Percentiles rank a stretch among this genome's conserved stretches.
Evolutionary conservation across 768 basidiomycete genomes (phyloP).

Genomic region (Termitomyces eurrhizus): DNA sequence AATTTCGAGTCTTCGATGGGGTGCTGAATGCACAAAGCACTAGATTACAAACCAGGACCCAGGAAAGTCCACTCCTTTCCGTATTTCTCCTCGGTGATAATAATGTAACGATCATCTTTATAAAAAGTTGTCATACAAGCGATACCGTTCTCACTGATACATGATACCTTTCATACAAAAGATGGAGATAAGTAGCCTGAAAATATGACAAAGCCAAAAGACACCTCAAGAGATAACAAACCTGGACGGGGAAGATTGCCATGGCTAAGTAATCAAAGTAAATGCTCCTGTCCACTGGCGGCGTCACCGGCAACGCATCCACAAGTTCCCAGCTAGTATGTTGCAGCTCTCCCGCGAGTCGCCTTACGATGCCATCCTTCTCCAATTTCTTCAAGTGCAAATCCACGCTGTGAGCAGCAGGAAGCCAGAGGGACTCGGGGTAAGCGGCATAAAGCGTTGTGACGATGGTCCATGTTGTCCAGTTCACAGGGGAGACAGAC

Average conservation of each 20-base stretch:
- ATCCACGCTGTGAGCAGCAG: conserved; percentile 66
- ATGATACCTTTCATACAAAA: not conserved
- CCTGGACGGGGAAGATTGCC: no score
- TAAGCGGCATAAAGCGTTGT: conserved; percentile 66
- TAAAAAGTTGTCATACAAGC: not conserved
- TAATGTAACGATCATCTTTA: not conserved
- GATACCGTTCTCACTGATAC: not conserved
- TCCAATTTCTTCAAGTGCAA: conserved; percentile 74
- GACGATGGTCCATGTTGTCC: conserved; percentile 68
- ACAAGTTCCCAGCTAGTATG: conserved; percentile 45
- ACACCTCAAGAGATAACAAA: not conserved
- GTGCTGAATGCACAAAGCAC: no score
- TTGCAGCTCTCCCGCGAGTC: conserved; percentile 47
- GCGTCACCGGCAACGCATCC: conserved; percentile 9
- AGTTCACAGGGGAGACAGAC: conserved; percentile 19
- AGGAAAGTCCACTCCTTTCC: not conserved
- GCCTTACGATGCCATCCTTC: conserved; percentile 54
- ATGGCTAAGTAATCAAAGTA: not conserved
- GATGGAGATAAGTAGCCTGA: not conserved
- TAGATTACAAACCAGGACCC: no score
- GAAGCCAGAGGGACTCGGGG: conserved; percentile 65
- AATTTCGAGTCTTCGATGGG: no score
- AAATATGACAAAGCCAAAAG: not conserved
- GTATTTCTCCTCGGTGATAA: not conserved
- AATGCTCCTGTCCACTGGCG: conserved; percentile 14